Base-by-base conservation (phyloP, 108 stramenopile genomes). In the Cylindrotheca fusiformis region DNA sequence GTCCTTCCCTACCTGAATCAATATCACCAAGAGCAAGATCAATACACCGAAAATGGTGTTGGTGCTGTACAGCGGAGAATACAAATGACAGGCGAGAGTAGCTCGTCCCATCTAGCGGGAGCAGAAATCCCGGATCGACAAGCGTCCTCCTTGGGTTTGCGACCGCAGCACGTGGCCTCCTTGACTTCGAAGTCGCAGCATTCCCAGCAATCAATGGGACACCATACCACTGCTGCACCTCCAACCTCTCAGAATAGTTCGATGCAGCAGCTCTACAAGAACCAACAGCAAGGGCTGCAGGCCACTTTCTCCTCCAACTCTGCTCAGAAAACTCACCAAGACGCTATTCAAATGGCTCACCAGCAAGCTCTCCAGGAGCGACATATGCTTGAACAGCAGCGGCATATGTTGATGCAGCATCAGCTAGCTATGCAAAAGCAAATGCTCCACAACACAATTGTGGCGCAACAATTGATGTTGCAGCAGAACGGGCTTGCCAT, bases 21-120 rank as follows among this genome's bases (percentile, higher is more conserved):
- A 28, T 32, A 81, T 20, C 74, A 69, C 19, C 54, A 69, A 22
- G 74, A 81, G 23, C 72, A 77, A 52, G 68, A 79, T 51, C 19
- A 48, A 14, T 57, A 50, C 23, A 68, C 63, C 28, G 67, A 65
- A 31, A 28, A 52, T 20, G 36, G 41, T 24, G 36, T 54, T 10
- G n/a, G 19, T 23, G 12, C 14, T 25, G 28, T 51, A 29, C 17
- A 65, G 26, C 21, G 52, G 25, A 26, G 52, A 29, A 46, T 48
- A 31, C 29, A 44, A 4, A 23, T 54, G 32, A 41, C 6, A 14
- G 36, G 36, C 36, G 36, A 41, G 36, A 14, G 36, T 10, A 41
- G 14, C 6, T 6, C 14, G 36, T 10, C 6, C 36, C 10, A 14
- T 41, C 10, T 10, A 14, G 14, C 36, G 10, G 14, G 14, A 41